phyloP scores from a whole-genome alignment of 495 filamentous ascomycete species.

The Hyaloscypha variabilis region DNA sequence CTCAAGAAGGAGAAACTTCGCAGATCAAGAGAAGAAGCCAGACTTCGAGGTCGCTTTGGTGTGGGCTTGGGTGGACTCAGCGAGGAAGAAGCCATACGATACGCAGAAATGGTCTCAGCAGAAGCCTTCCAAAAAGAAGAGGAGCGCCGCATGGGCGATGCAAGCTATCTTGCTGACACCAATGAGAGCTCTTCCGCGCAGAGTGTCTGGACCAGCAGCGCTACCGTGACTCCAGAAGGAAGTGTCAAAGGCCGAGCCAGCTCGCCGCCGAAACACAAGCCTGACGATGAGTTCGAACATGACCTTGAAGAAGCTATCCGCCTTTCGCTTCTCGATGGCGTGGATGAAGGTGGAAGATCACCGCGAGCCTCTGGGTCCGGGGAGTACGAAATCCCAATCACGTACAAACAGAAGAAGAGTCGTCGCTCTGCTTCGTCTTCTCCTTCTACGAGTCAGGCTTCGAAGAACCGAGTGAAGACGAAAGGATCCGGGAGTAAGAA shows the following conservation, averaged over 20 bases:
- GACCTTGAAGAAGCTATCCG: conserved; percentile 83
- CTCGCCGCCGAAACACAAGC: conserved; percentile 47
- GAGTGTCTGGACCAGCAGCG: conserved; percentile 45
- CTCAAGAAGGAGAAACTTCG: conserved; percentile 70
- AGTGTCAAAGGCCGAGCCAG: conserved; percentile 42
- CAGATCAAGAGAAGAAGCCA: conserved; percentile 58
- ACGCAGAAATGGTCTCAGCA: conserved; percentile 85
- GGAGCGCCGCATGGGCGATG: conserved; percentile 57
- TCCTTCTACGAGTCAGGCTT: conserved; percentile 38
- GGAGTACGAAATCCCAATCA: conserved; percentile 55
- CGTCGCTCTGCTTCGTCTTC: conserved; percentile 40
- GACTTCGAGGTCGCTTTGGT: conserved; percentile 78
- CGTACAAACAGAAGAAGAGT: conserved; percentile 48
- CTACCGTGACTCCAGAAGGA: conserved; percentile 53
- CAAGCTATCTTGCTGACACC: conserved; percentile 48
- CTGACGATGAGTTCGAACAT: conserved; percentile 66
- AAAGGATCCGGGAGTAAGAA: background rate
- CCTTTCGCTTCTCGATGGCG: conserved; percentile 66
- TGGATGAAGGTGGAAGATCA: conserved; percentile 73
- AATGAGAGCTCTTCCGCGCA: conserved; percentile 51
- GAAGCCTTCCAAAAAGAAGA: conserved; percentile 70
- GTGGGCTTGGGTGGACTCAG: conserved; percentile 76
- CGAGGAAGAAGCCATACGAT: conserved; percentile 88
- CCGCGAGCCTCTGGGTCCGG: conserved; percentile 64
- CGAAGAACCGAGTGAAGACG: conserved; percentile 22